These are phyloP conservation scores for Pleurotus citrinopileatus DNA, from an alignment of 768 basidiomycete species.

Conservation along the genomic window DNA sequence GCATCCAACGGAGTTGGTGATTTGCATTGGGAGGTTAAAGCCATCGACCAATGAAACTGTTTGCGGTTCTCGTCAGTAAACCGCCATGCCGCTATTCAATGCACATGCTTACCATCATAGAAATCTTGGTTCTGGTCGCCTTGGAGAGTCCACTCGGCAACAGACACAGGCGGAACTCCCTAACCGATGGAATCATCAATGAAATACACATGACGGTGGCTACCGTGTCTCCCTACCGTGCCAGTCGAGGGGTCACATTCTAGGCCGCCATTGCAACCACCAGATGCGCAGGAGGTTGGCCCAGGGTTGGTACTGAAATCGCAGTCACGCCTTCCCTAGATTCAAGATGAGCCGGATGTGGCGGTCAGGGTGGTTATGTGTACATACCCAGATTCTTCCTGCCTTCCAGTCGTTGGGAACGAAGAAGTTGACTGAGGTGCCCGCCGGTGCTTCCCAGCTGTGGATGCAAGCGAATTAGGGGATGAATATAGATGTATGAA, in stretches of 20 bases:
- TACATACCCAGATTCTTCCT: conserved; percentile 46
- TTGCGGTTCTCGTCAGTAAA: no score
- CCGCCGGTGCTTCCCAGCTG: conserved; percentile 16
- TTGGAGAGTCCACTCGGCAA: conserved; percentile 67
- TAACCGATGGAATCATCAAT: conserved; percentile 13
- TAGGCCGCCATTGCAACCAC: conserved; percentile 71
- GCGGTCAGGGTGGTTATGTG: background rate
- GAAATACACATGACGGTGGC: background rate
- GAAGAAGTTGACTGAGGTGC: conserved; percentile 26
- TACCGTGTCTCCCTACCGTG: conserved; percentile 31
- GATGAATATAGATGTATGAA: background rate
- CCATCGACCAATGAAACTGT: conserved; percentile 66
- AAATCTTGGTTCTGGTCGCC: conserved; percentile 43
- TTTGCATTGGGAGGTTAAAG: conserved; percentile 57
- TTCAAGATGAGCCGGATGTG: background rate
- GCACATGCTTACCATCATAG: conserved; percentile 49
- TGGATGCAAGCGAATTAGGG: background rate
- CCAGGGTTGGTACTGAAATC: conserved; percentile 52
- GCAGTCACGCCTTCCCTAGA: conserved; percentile 62
- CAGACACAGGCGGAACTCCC: conserved; percentile 62
- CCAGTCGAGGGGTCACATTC: conserved; percentile 50
- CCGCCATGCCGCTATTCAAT: background rate
- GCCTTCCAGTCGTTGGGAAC: conserved; percentile 50
- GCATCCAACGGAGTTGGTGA: conserved; percentile 56
- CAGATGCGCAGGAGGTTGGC: conserved; percentile 60